Percentiles rank a stretch among this genome's conserved stretches.
These are phyloP conservation scores for Isochrysis galbana DNA, from an alignment of 78 protist species.

Conservation along the genomic window DNA sequence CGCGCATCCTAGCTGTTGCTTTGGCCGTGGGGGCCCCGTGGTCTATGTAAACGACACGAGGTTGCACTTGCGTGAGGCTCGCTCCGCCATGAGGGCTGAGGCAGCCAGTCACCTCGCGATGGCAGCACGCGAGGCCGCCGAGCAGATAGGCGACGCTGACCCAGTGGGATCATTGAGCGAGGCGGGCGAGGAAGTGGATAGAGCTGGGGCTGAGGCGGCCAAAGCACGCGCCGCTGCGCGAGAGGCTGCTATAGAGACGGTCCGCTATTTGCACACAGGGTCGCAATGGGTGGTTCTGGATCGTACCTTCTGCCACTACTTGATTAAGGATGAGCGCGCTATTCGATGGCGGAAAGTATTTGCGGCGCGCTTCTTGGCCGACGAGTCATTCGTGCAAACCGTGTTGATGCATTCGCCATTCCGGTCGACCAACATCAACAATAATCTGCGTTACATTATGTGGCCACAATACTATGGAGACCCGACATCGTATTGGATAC, in stretches of 20 bases:
- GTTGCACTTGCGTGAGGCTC: not conserved
- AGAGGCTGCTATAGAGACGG: not conserved
- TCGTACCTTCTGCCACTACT: not conserved
- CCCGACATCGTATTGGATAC: not conserved
- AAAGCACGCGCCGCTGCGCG: not conserved
- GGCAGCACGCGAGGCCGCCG: not conserved
- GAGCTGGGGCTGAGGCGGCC: not conserved
- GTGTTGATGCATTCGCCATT: not conserved
- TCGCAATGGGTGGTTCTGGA: conserved; percentile 11
- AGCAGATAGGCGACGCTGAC: not conserved
- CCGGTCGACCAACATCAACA: not conserved
- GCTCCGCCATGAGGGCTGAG: not conserved
- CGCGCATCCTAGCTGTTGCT: not conserved
- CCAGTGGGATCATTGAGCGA: too few relatives aligned
- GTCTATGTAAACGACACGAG: not conserved
- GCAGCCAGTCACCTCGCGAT: not conserved
- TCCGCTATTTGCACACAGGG: conserved; percentile 4
- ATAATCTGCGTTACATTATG: not conserved
- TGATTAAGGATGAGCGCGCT: not conserved
- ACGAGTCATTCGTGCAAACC: conserved; percentile 2
- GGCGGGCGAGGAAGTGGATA: not conserved
- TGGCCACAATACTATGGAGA: conserved; percentile 14
- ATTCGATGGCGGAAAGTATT: not conserved
- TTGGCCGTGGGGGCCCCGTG: conserved; percentile 4
- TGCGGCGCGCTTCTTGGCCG: not conserved